Evolutionary conservation across 164 flowering plant genomes (phyloP), one percentile per base, ranked within the genome.

Genomic region (Berberis vulgaris): DNA sequence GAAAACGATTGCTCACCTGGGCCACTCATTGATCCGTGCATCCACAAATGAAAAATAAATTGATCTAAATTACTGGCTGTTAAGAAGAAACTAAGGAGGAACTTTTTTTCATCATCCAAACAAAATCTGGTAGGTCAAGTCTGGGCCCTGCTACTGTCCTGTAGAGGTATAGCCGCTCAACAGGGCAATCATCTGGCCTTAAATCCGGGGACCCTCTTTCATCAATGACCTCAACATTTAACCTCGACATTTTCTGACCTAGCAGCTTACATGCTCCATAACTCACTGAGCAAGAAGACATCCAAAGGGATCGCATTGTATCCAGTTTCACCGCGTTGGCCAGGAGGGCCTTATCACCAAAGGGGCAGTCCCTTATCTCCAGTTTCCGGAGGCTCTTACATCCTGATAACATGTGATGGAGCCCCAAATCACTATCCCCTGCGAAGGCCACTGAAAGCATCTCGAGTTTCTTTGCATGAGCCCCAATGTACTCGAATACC

Each of bases 291-390:
- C 97, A 91, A 69, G 97, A 84, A 65, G 97, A 91, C 96, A 91
- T 91, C 97, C 97, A 91, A 88, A 91, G 97, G 97, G 97, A 91
- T 91, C 97, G 93, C 97, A 91, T 91, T 86, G 95, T 86, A 88
- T 91, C 93, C 76, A 88, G 85, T 84, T 91, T 91, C 58, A 81
- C 78, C 67, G 93, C 94, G 77, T 88, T 88, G 65, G 89, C 89
- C 80, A 91, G 72, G 65, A 91, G 84, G 72, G 96, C 91, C 74
- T 84, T 76, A 76, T 86, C 91, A 47, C 97, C 97, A 73, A 91
- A 91, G 3, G 97, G 97, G 67, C 87, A 86, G 75, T 90, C 97
- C 72, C 91, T 75, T 11, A 90, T 90, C 82, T 90, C 97, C 57
- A 90, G 75, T 65, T 86, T 91, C 65, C 87, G 66, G 6, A 88